phyloP scores from a whole-genome alignment of 2,329 filamentous ascomycete genomes.

The Apiospora pterosperma region DNA sequence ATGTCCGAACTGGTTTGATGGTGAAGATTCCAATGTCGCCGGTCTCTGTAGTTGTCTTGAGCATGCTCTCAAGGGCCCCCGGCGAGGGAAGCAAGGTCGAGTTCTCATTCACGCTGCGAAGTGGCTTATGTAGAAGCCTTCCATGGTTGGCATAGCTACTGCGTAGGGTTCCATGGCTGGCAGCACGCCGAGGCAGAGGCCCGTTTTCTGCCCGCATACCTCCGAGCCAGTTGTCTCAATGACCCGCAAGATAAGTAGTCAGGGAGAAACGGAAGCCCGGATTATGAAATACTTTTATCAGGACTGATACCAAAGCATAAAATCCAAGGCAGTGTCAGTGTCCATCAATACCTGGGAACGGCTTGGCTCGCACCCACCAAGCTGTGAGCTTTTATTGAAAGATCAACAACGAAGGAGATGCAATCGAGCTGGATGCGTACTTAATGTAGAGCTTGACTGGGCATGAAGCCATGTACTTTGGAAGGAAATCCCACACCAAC shows the following conservation, averaged over 20 bases:
- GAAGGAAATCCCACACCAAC: not conserved
- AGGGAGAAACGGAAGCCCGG: not conserved
- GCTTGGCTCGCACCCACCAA: not conserved
- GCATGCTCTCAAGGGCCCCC: slow-evolving; percentile 59
- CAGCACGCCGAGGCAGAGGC: slow-evolving; percentile 18
- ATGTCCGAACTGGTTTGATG: slow-evolving; percentile 38
- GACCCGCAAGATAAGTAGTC: not conserved
- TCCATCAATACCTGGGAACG: not conserved
- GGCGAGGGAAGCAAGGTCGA: slow-evolving; percentile 42
- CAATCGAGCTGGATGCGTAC: not conserved
- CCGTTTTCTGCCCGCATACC: not conserved
- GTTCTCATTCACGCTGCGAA: slow-evolving; percentile 42
- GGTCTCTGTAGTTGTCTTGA: slow-evolving; percentile 63
- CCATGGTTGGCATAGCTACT: slow-evolving; percentile 16
- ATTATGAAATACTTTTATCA: not conserved
- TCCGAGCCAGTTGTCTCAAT: not conserved
- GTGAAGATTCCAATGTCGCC: slow-evolving; percentile 63
- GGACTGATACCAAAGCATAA: not conserved
- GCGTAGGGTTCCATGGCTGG: slow-evolving; percentile 28
- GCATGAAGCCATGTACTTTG: not conserved
- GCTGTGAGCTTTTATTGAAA: not conserved
- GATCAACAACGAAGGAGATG: not conserved
- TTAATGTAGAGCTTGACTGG: not conserved
- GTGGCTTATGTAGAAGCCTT: slow-evolving; percentile 33
- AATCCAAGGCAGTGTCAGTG: not conserved